Evolutionary conservation across 225 moss, liverwort and hornwort species (phyloP), one percentile per base, ranked within the genome.

Genomic region (Anthoceros angustus): DNA sequence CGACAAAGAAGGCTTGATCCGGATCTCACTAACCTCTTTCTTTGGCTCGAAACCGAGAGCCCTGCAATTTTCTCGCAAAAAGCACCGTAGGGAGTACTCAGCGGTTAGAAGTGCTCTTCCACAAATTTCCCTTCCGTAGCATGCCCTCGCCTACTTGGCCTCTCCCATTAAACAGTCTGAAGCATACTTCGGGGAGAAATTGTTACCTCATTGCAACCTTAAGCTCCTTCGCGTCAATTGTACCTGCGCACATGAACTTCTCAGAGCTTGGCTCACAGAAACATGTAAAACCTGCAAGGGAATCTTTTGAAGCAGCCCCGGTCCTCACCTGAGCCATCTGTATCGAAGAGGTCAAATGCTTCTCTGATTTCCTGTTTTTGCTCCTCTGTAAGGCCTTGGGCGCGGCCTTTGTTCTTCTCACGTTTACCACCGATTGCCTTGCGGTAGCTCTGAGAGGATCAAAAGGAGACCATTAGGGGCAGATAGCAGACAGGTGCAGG

Each of bases 321-420:
- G 18, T 18, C 12, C 5, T 48, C 72, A 93, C 93, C 90, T 76
- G 87, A 93, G 71, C 87, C 87, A 83, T 90, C 84, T 14, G 86
- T 87, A 43, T 93, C 93, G 68, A 93, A 93, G 8, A 93, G 78
- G 63, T 93, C 90, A 73, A 93, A 93, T 61, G 93, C 93, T 75
- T 93, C 93, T 69, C 90, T 79, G 61, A 93, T 93, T 70, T 93
- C 93, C 72, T 87, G 86, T 60, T 93, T 93, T 73, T 89, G 93
- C 63, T 90, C 90, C 73, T 90, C 81, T 8, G 83, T 87, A 25
- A 93, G 84, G 40, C 86, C 90, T 61, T 87, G 83, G 20, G 80
- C 74, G 61, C 69, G 81, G 65, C 74, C 74, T 71, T 87, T 87
- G 70, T 84, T 89, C 69, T 78, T 83, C 61, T 86, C 81, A 25